phyloP scores from a whole-genome alignment of 2,329 filamentous ascomycete species.

The Neonectria sp. region DNA sequence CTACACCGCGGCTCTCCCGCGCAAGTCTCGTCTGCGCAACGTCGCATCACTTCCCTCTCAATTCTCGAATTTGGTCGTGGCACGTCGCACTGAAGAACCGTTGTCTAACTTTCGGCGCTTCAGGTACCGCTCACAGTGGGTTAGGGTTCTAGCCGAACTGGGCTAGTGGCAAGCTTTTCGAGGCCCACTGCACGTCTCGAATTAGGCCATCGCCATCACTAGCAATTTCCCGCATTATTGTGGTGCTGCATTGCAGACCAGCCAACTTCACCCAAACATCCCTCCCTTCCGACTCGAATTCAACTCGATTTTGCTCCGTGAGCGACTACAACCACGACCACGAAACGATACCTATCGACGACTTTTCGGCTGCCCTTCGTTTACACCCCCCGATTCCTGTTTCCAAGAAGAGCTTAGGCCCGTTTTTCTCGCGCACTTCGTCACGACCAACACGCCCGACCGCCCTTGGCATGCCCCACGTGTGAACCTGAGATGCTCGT shows the following conservation, averaged over 20 bases:
- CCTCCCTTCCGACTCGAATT: slow-evolving; percentile 31
- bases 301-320: slow-evolving; percentile 24
- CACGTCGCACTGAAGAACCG: slow-evolving; percentile 12
- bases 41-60: slow-evolving; percentile 7
- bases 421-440: slow-evolving; percentile 21
- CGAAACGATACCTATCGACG: slow-evolving; percentile 19
- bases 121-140: slow-evolving; percentile 45
- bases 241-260: slow-evolving; percentile 34
- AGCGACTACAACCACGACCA: slow-evolving; percentile 26
- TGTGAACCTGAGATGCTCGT: slow-evolving; percentile 49
- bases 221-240: slow-evolving; percentile 57
- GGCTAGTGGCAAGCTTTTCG: slow-evolving; percentile 41
- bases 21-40: slow-evolving; percentile 6
- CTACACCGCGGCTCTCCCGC: background rate
- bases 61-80: slow-evolving; percentile 22
- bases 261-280: slow-evolving; percentile 42
- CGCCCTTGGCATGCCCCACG: slow-evolving; percentile 48
- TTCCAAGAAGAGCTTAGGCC: background rate
- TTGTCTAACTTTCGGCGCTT: slow-evolving; percentile 36
- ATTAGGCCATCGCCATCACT: slow-evolving; percentile 50
- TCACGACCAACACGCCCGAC: slow-evolving; percentile 36
- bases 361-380: slow-evolving; percentile 15
- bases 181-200: slow-evolving; percentile 42
- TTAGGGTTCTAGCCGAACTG: slow-evolving; percentile 37
- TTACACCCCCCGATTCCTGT: slow-evolving; percentile 9